Evolutionary conservation across 148 eudicot species (phyloP).

Genomic region (Rhododendron ovatum): DNA sequence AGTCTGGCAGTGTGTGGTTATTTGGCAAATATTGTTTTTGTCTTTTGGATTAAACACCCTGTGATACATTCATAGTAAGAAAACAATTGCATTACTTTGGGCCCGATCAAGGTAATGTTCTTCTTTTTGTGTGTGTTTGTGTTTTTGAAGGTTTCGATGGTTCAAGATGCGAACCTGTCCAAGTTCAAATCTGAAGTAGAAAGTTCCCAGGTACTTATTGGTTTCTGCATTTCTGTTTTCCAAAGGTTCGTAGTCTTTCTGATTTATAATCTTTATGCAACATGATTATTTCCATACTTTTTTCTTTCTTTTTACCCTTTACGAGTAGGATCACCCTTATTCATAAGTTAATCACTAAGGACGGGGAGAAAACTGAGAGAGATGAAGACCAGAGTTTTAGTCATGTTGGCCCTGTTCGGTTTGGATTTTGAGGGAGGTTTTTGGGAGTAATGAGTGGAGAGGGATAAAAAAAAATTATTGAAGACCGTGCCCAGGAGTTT

Average conservation of each 20-base stretch:
- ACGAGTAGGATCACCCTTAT: neutral
- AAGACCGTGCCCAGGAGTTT: too few species aligned
- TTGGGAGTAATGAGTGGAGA: too few species aligned
- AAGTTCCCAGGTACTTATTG: constrained; percentile 62
- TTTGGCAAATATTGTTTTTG: neutral
- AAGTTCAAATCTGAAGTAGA: constrained; percentile 64
- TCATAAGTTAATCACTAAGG: neutral
- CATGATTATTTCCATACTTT: neutral
- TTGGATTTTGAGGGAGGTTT: too few species aligned
- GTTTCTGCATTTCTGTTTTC: neutral
- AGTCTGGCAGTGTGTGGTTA: neutral
- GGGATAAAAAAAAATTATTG: too few species aligned
- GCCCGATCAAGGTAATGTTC: constrained; percentile 1
- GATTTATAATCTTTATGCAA: neutral
- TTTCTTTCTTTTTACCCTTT: neutral
- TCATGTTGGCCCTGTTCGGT: neutral
- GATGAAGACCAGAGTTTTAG: neutral
- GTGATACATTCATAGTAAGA: neutral
- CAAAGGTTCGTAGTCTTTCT: neutral
- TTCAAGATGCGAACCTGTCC: constrained; percentile 51
- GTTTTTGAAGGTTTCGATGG: constrained; percentile 37
- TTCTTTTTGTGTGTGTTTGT: constrained; percentile 4
- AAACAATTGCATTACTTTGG: neutral
- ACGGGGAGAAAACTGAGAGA: neutral
- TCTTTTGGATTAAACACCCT: neutral